Base-by-base conservation (phyloP, 257 asterid species). In the Plantago major region DNA sequence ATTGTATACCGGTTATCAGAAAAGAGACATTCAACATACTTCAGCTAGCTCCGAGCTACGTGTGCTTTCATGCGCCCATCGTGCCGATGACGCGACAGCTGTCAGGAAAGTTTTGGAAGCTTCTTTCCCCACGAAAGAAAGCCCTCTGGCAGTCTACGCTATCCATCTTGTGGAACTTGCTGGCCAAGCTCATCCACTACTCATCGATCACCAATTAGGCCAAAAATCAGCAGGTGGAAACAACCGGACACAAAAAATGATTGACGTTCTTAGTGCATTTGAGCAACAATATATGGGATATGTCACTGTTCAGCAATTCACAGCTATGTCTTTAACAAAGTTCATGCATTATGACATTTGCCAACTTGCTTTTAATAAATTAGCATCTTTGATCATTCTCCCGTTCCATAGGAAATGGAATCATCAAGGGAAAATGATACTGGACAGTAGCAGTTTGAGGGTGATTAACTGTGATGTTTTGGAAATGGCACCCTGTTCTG, bases 401-500 rank as follows among this genome's bases (percentile, higher is more conserved):
- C 94, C 96, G 0, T 88, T 88, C 68, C 96, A 84, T 42, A 64
- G 84, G 17, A 88, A 82, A 46, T 88, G 94, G 96, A 88, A 88
- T 52, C 88, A 82, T 38, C 90, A 88, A 17, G 94, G 96, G 13
- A 82, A 78, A 51, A 40, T 87, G 67, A 68, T 87, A 13, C 42
- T 74, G 0, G 94, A 87, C 22, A 73, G 79, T 67, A 77, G 79
- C 19, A 73, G 74, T 16, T 10, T 84, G 47, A 73, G 98, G 45
- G 43, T 79, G 4, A 76, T 84, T 30, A 91, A 91, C 78, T 70
- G 74, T 15, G 77, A 78, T 22, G 96, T 88, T 0, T 63, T 83
- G 8, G 94, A 91, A 12, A 60, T 84, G 70, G 90, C 96, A 2
- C 98, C 98, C 2, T 91, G 98, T 51, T 91, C 98, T 0, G 94